Evolutionary conservation across 176 grass and related monocot genomes (phyloP).

Genomic region (Musa acuminata): DNA sequence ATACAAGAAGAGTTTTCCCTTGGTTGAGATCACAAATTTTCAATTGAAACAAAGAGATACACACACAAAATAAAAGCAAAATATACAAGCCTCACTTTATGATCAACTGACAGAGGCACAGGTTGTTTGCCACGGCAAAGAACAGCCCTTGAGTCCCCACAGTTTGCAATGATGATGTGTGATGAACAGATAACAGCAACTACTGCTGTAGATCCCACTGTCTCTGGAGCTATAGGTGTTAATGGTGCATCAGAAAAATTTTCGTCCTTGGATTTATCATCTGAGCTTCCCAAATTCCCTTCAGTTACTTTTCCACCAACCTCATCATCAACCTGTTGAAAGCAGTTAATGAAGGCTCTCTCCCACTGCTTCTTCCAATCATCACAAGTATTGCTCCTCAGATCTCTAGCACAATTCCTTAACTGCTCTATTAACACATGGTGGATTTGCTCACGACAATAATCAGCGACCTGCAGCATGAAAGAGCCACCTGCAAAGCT

Average conservation of each 20-base stretch:
- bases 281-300: background rate
- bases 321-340: conserved; percentile 4
- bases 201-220: conserved; percentile 54
- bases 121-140: conserved; percentile 62
- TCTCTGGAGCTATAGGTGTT: conserved; percentile 34
- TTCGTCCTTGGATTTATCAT: too few relatives aligned
- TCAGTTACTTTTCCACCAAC: conserved; percentile 4
- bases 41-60: background rate
- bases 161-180: conserved; percentile 53
- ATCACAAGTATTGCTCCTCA: background rate
- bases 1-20: background rate
- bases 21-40: background rate
- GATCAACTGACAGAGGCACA: conserved; percentile 47
- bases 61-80: background rate
- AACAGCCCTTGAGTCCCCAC: conserved; percentile 51
- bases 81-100: conserved; percentile 37
- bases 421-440: background rate
- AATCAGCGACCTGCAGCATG: background rate
- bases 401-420: background rate
- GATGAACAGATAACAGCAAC: conserved; percentile 50
- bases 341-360: background rate
- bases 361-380: conserved; percentile 7
- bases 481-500: background rate
- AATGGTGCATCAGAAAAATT: background rate
- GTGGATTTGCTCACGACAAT: conserved; percentile 17